Evolutionary conservation across 495 filamentous ascomycete genomes (phyloP).

Genomic region (Xylaria palmicola): DNA sequence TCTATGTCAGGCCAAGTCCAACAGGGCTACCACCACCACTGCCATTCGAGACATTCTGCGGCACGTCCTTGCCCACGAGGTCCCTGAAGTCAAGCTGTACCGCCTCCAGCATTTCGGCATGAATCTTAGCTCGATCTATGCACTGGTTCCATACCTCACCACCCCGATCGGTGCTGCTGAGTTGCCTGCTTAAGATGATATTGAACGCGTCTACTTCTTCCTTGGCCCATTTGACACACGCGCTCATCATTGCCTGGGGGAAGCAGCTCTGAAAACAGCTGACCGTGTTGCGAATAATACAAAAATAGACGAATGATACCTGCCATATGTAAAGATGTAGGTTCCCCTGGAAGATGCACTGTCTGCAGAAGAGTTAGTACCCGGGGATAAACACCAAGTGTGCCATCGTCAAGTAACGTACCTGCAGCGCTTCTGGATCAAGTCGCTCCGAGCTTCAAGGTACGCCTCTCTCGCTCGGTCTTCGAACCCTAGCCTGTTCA

Average conservation of each 20-base stretch:
- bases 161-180: conserved; percentile 72
- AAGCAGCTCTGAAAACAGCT: conserved; percentile 88
- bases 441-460: conserved; percentile 69
- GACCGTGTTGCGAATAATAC: conserved; percentile 86
- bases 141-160: conserved; percentile 77
- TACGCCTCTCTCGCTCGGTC: conserved; percentile 86
- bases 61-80: conserved; percentile 52
- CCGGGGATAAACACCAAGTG: background rate
- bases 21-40: conserved; percentile 29
- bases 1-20: conserved; percentile 43
- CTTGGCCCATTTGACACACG: conserved; percentile 95
- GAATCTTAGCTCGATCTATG: conserved; percentile 74
- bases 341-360: conserved; percentile 92
- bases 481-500: conserved; percentile 83
- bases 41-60: conserved; percentile 18
- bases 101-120: conserved; percentile 75
- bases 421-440: conserved; percentile 80
- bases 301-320: conserved; percentile 96
- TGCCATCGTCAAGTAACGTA: conserved; percentile 39
- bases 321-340: conserved; percentile 90
- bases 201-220: conserved; percentile 90
- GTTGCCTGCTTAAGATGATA: conserved; percentile 71
- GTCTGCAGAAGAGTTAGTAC: conserved; percentile 52
- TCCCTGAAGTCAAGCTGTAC: conserved; percentile 89
- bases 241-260: conserved; percentile 78